Conservation (phyloP, 768 basidiomycete genomes). For the Hemileccinum impolitum region DNA sequence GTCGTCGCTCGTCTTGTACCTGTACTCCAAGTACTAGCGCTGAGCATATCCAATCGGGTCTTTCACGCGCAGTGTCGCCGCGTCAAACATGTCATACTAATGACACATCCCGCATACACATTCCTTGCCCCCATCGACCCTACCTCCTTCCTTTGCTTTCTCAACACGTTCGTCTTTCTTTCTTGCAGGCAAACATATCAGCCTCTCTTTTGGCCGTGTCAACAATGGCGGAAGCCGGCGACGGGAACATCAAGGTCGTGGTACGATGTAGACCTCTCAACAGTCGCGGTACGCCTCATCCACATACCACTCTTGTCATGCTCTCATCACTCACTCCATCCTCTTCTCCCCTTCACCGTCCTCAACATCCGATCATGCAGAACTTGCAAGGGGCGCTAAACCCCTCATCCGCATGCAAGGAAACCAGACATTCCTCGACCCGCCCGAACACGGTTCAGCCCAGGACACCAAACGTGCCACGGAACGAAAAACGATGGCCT, state of each 20-base stretch:
- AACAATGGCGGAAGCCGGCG: conserved; percentile 71
- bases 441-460: conserved; percentile 71
- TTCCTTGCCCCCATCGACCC: conserved; percentile 4
- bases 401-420: conserved; percentile 93
- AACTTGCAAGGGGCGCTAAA: conserved; percentile 91
- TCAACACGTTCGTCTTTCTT: conserved; percentile 3
- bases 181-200: conserved; percentile 10
- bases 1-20: background rate
- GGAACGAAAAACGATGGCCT: conserved; percentile 85
- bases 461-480: conserved; percentile 78
- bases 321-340: conserved; percentile 2
- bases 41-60: conserved; percentile 6
- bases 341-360: background rate
- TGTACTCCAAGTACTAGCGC: background rate
- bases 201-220: conserved; percentile 12
- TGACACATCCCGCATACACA: conserved; percentile 7
- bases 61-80: conserved; percentile 22
- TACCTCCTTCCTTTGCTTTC: conserved; percentile 3
- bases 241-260: conserved; percentile 90
- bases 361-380: conserved; percentile 39
- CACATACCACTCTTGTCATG: conserved; percentile 1
- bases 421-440: conserved; percentile 89
- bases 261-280: conserved; percentile 97
- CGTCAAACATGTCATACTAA: conserved; percentile 14
- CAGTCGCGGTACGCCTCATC: conserved; percentile 66